Evolutionary conservation across 257 asterid species (phyloP).

Genomic region (Forsythia suspensa): DNA sequence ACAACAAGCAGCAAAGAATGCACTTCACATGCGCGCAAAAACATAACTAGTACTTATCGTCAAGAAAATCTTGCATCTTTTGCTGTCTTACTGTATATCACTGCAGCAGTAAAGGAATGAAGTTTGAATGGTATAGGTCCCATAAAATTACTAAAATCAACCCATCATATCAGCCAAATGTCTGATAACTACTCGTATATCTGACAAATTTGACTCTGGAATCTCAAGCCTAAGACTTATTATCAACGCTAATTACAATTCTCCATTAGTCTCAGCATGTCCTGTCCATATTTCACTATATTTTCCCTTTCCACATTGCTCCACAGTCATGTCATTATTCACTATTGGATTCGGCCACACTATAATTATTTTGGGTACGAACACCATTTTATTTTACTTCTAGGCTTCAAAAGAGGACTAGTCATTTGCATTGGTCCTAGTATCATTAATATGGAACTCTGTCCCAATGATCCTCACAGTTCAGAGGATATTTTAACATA

Average conservation of each 20-base stretch:
- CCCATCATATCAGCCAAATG: background rate
- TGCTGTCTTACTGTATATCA: background rate
- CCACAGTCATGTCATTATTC: background rate
- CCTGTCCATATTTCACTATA: background rate
- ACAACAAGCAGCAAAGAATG: background rate
- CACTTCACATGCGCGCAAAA: background rate
- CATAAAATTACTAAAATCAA: background rate
- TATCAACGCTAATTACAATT: background rate
- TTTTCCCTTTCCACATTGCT: background rate
- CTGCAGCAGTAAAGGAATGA: background rate
- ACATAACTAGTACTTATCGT: background rate
- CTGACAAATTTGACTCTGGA: background rate
- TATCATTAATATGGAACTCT: background rate
- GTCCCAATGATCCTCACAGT: background rate
- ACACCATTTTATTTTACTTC: background rate
- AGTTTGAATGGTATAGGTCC: background rate
- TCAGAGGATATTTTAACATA: background rate
- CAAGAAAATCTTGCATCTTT: background rate
- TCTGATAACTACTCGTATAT: background rate
- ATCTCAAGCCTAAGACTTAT: background rate
- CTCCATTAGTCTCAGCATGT: background rate
- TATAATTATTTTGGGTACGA: background rate
- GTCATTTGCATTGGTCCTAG: background rate
- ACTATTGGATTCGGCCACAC: background rate
- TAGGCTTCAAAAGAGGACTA: background rate